Percentiles rank a stretch among this genome's conserved stretches.
Conservation (phyloP, 2,329 filamentous ascomycete genomes). For the Aspergillus clavatus region DNA sequence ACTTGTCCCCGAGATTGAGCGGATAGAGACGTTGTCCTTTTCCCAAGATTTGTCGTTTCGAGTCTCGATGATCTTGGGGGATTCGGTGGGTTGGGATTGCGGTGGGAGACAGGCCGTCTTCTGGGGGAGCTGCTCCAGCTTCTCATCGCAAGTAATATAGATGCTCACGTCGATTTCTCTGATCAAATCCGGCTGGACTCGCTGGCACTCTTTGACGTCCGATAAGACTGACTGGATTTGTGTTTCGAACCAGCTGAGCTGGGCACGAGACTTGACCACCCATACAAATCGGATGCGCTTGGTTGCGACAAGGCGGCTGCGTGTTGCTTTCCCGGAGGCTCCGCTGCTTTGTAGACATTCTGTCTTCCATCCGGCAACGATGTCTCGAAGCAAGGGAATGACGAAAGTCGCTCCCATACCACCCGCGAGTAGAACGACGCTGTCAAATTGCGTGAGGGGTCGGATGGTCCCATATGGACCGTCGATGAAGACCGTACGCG, state of each 20-base stretch:
- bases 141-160: constrained; percentile 52
- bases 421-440: constrained; percentile 55
- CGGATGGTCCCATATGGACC: constrained; percentile 51
- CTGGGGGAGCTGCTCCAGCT: constrained; percentile 31
- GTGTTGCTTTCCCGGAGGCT: constrained; percentile 9
- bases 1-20: constrained; percentile 3
- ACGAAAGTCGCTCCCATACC: constrained; percentile 58
- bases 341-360: constrained; percentile 21
- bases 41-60: constrained; percentile 11
- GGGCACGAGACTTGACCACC: constrained; percentile 53
- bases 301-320: constrained; percentile 35
- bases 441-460: constrained; percentile 56
- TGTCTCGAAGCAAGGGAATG: constrained; percentile 52
- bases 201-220: constrained; percentile 39
- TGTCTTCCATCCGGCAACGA: constrained; percentile 46
- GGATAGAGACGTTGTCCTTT: constrained; percentile 24
- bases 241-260: constrained; percentile 50
- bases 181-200: constrained; percentile 25
- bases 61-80: background rate
- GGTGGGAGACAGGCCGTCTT: constrained; percentile 1
- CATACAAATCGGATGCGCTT: constrained; percentile 53
- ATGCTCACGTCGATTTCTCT: constrained; percentile 49
- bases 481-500: constrained; percentile 46
- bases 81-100: background rate
- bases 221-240: constrained; percentile 45